Conservation (phyloP, 306 rosid genomes). For the Lagenaria siceraria region DNA sequence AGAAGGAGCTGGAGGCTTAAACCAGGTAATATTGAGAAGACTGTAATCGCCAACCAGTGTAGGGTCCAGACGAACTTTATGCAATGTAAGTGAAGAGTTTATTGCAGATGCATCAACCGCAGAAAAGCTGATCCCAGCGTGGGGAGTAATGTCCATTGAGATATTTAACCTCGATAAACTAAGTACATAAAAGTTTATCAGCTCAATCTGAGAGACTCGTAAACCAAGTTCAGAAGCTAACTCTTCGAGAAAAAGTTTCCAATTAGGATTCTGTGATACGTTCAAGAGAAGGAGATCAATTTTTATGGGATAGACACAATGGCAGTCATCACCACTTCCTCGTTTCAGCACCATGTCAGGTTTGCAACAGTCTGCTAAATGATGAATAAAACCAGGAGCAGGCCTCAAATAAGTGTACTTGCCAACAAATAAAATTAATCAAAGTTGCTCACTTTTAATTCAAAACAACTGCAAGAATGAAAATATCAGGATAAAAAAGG, state of each 20-base stretch:
- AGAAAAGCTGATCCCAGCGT: constrained; percentile 59
- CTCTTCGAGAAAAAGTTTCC: constrained; percentile 49
- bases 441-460: not conserved
- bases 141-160: constrained; percentile 83
- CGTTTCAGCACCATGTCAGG: constrained; percentile 60
- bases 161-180: constrained; percentile 51
- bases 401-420: not conserved
- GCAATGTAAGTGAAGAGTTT: constrained; percentile 59
- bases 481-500: not conserved
- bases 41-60: constrained; percentile 65
- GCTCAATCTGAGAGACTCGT: constrained; percentile 49
- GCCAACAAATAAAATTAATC: not conserved
- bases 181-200: constrained; percentile 66
- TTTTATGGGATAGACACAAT: constrained; percentile 86
- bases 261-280: constrained; percentile 55
- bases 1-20: constrained; percentile 63
- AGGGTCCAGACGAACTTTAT: constrained; percentile 51
- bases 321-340: constrained; percentile 51
- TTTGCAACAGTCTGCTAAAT: constrained; percentile 63
- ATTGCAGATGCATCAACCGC: constrained; percentile 46
- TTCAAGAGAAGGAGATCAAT: constrained; percentile 84
- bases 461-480: not conserved
- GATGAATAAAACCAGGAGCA: constrained; percentile 15
- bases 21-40: constrained; percentile 81
- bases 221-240: constrained; percentile 62